These are phyloP conservation scores for Pythium monospermum DNA, from an alignment of 352 stramenopile genomes.

Conservation along the genomic window DNA sequence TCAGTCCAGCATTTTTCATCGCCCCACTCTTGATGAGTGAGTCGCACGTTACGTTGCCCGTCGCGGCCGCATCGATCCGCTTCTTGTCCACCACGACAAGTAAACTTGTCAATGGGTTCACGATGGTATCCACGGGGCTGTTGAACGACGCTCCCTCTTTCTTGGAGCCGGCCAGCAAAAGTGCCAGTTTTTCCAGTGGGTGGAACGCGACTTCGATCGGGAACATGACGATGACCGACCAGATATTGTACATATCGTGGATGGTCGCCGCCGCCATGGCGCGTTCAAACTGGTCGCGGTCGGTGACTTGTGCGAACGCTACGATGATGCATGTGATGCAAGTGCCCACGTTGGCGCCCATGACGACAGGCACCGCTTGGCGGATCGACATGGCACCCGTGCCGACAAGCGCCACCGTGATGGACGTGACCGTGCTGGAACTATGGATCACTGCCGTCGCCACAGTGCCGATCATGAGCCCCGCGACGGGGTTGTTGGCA, in stretches of 20 bases:
- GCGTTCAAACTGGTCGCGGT: conserved; percentile 34
- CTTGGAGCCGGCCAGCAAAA: conserved; percentile 4
- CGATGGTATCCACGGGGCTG: conserved; percentile 11
- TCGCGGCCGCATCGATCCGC: neutral
- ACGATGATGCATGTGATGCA: conserved; percentile 77
- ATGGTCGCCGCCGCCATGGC: conserved; percentile 19
- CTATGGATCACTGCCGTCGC: conserved; percentile 38
- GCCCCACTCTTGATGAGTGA: conserved; percentile 7
- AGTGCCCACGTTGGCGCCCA: conserved; percentile 77
- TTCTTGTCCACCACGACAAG: conserved; percentile 12
- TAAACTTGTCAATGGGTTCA: conserved; percentile 6
- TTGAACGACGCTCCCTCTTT: neutral
- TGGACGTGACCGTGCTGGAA: conserved; percentile 41
- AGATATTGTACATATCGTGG: conserved; percentile 60
- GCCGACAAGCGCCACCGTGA: conserved; percentile 39
- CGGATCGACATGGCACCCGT: conserved; percentile 38
- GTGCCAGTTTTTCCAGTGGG: conserved; percentile 27
- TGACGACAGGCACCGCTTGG: conserved; percentile 71
- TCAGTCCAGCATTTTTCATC: conserved; percentile 10
- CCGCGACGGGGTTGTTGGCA: conserved; percentile 33
- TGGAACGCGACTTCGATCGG: conserved; percentile 31
- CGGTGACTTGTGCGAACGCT: conserved; percentile 58
- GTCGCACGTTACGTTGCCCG: conserved; percentile 1
- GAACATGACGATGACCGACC: conserved; percentile 38
- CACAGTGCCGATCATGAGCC: conserved; percentile 39